Evolutionary conservation across 2,329 filamentous ascomycete species (phyloP).

Genomic region (Amauroascus verrucosus): DNA sequence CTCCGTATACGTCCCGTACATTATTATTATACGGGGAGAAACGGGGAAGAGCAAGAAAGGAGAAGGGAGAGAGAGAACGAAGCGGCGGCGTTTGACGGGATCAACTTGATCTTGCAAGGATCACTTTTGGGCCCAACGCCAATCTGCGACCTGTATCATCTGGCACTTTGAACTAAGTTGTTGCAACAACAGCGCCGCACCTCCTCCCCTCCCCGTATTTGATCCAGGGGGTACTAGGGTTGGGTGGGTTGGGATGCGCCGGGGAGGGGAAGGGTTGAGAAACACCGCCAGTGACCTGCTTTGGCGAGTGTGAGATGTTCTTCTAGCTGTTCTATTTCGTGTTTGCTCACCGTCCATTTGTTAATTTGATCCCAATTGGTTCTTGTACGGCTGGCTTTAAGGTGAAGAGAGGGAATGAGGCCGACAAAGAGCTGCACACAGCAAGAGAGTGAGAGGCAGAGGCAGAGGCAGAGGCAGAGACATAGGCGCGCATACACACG

Average conservation of each 20-base stretch:
- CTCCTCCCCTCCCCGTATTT: constrained; percentile 1
- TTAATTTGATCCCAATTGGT: background rate
- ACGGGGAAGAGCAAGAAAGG: background rate
- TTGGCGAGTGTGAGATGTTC: background rate
- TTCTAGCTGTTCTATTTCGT: background rate
- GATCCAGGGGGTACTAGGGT: background rate
- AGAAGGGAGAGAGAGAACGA: background rate
- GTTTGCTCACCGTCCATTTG: background rate
- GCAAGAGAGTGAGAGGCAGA: too few relatives aligned
- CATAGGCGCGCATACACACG: too few relatives aligned
- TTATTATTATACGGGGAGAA: too few relatives aligned
- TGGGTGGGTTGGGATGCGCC: too few relatives aligned
- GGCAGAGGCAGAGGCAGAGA: too few relatives aligned
- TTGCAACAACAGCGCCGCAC: constrained; percentile 1
- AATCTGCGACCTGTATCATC: background rate
- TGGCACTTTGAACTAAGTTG: background rate
- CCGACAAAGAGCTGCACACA: background rate
- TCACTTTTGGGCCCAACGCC: background rate
- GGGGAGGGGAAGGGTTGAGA: too few relatives aligned
- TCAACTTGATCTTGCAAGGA: background rate
- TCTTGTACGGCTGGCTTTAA: too few relatives aligned
- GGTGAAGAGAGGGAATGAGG: background rate
- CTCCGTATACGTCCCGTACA: too few relatives aligned
- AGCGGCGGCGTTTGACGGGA: background rate
- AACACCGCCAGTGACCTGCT: too few relatives aligned